Evolutionary conservation across 371 early-diverging fungal genomes (phyloP).

Genomic region (Coelomomyces lativittatus): DNA sequence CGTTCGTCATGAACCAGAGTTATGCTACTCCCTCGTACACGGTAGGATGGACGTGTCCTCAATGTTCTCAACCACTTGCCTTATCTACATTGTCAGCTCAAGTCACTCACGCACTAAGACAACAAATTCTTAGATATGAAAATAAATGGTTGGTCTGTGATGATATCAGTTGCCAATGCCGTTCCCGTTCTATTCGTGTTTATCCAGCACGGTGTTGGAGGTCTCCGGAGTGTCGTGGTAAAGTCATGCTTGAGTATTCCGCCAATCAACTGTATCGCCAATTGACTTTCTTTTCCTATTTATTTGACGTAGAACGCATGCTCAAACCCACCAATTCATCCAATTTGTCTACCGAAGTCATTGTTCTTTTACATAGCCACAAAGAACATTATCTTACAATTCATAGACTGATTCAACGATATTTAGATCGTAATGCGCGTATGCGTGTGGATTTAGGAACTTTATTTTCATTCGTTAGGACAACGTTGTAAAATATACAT

Average conservation of each 20-base stretch:
- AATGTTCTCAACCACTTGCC: slow-evolving; percentile 29
- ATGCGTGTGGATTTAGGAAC: slow-evolving; percentile 13
- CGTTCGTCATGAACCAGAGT: slow-evolving; percentile 1
- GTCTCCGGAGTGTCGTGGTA: slow-evolving; percentile 46
- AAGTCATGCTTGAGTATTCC: slow-evolving; percentile 39
- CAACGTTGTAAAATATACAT: too few relatives aligned
- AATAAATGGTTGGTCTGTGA: slow-evolving; percentile 55
- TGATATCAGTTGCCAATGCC: slow-evolving; percentile 42
- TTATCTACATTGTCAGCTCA: slow-evolving; percentile 37
- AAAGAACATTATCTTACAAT: slow-evolving; percentile 2
- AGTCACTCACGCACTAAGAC: slow-evolving; percentile 41
- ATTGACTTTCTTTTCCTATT: slow-evolving; percentile 33
- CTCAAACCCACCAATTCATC: not conserved
- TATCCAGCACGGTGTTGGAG: slow-evolving; percentile 48
- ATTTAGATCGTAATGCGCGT: slow-evolving; percentile 14
- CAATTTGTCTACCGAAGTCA: not conserved
- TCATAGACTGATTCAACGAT: slow-evolving; percentile 4
- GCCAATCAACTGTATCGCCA: slow-evolving; percentile 45
- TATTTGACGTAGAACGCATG: slow-evolving; percentile 26
- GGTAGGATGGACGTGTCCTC: not conserved
- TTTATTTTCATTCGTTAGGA: slow-evolving; percentile 7
- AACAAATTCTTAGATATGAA: slow-evolving; percentile 49
- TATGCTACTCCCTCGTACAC: not conserved
- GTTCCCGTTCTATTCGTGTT: slow-evolving; percentile 51
- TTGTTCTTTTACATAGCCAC: not conserved